Evolutionary conservation across 208 protist species (phyloP).

Genomic region (Leishmania lainsoni): DNA sequence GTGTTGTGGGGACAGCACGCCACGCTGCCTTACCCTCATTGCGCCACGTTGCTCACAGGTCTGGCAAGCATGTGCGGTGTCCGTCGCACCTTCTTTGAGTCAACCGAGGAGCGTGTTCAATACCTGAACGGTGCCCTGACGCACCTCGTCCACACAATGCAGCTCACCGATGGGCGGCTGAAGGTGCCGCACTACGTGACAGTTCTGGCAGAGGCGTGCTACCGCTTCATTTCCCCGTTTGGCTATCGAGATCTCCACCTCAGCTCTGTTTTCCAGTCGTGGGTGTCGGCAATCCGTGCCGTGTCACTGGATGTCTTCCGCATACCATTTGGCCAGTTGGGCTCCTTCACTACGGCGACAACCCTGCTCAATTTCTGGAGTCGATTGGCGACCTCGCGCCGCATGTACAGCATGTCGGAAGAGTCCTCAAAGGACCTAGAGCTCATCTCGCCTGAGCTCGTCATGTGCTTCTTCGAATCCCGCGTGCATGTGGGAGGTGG

Average conservation of each 20-base stretch:
- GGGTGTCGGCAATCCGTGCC: conserved; percentile 39
- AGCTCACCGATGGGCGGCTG: conserved; percentile 56
- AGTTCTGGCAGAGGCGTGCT: conserved; percentile 55
- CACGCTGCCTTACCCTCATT: conserved; percentile 69
- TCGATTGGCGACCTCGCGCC: conserved; percentile 58
- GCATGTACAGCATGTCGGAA: conserved; percentile 52
- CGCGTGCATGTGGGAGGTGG: conserved; percentile 38
- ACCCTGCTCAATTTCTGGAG: conserved; percentile 75
- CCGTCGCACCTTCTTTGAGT: conserved; percentile 82
- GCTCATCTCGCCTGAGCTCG: conserved; percentile 44
- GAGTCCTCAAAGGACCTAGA: conserved; percentile 49
- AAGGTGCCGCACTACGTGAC: conserved; percentile 71
- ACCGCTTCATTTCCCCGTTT: conserved; percentile 64
- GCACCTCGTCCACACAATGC: conserved; percentile 38
- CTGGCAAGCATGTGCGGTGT: conserved; percentile 74
- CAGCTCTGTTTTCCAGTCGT: conserved; percentile 46
- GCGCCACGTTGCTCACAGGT: conserved; percentile 57
- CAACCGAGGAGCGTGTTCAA: conserved; percentile 54
- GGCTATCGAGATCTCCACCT: conserved; percentile 76
- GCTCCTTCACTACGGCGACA: conserved; percentile 69
- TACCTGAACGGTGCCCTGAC: conserved; percentile 62
- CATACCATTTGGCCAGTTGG: conserved; percentile 71
- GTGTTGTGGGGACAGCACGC: conserved; percentile 79
- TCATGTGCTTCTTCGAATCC: conserved; percentile 52
- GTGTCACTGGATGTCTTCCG: conserved; percentile 69